A percentile compares a stretch with the other conserved stretches of the same genome.
Conservation (phyloP, 2,329 filamentous ascomycete species). For the Zymoseptoria crescenta region DNA sequence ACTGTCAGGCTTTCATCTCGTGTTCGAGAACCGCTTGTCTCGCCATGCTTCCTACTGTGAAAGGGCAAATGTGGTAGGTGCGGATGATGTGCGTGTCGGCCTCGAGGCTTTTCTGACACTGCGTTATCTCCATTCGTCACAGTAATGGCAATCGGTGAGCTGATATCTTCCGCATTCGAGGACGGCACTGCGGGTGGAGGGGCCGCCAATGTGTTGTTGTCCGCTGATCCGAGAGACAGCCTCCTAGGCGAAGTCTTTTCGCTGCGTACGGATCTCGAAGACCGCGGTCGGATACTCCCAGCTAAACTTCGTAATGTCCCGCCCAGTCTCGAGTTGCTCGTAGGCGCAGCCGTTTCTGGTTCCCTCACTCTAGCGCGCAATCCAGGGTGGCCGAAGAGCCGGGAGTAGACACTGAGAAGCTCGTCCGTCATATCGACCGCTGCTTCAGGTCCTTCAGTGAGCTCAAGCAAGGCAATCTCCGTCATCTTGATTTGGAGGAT, state of each 20-base stretch:
- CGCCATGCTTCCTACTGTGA: constrained; percentile 8
- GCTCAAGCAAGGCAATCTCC: constrained; percentile 74
- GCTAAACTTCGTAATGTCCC: constrained; percentile 45
- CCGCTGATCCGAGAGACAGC: constrained; percentile 12
- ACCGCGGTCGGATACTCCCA: constrained; percentile 62
- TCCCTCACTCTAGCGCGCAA: constrained; percentile 24
- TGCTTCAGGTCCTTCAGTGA: constrained; percentile 72
- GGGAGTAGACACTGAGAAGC: constrained; percentile 70
- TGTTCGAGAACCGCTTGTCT: neutral
- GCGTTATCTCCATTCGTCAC: constrained; percentile 57
- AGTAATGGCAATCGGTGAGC: constrained; percentile 58
- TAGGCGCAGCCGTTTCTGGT: constrained; percentile 42
- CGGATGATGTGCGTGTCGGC: constrained; percentile 30
- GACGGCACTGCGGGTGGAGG: constrained; percentile 10
- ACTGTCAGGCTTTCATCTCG: constrained; percentile 10
- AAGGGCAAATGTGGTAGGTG: constrained; percentile 31
- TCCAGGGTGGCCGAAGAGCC: constrained; percentile 63
- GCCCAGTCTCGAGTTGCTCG: constrained; percentile 21
- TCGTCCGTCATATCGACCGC: constrained; percentile 86
- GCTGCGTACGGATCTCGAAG: constrained; percentile 31
- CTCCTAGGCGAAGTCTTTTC: constrained; percentile 31
- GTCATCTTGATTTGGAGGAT: constrained; percentile 96
- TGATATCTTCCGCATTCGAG: constrained; percentile 10
- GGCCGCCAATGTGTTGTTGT: constrained; percentile 15
- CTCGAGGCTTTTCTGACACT: constrained; percentile 28